Percentiles rank a stretch among this genome's conserved stretches.
Conservation (phyloP, 2,329 filamentous ascomycete species). For the Xylaria sp. region DNA sequence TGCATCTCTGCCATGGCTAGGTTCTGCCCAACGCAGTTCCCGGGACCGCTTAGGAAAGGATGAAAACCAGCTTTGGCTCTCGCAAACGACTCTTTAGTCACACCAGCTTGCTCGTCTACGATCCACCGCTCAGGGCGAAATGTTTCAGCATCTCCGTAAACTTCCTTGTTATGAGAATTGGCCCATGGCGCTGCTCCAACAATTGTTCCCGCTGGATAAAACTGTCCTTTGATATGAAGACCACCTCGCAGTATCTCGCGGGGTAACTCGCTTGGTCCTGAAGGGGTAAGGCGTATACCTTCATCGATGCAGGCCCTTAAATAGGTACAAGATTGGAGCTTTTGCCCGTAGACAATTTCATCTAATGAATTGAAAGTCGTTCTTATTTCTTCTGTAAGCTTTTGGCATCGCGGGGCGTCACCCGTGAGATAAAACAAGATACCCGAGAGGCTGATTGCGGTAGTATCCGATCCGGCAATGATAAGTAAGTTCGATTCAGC, state of each 20-base stretch:
- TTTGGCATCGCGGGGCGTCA: background rate
- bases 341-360: conserved; percentile 2
- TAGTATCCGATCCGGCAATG: conserved; percentile 9
- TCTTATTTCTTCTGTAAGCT: conserved; percentile 5
- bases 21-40: conserved; percentile 40
- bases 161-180: conserved; percentile 26
- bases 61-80: conserved; percentile 32
- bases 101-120: conserved; percentile 18
- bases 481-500: conserved; percentile 34
- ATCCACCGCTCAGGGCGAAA: conserved; percentile 48
- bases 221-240: conserved; percentile 34
- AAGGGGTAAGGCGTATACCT: conserved; percentile 3
- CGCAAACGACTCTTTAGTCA: background rate
- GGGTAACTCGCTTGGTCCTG: background rate
- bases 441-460: background rate
- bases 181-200: conserved; percentile 39
- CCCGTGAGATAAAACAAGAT: conserved; percentile 13
- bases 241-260: conserved; percentile 6
- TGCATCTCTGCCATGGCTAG: conserved; percentile 44
- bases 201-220: conserved; percentile 42
- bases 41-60: conserved; percentile 39
- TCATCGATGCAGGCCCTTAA: conserved; percentile 17
- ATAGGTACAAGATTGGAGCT: conserved; percentile 1
- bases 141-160: conserved; percentile 34
- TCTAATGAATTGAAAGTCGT: conserved; percentile 12